Evolutionary conservation across 2,329 filamentous ascomycete species (phyloP).

Genomic region (Aspergillus puulaauensis): DNA sequence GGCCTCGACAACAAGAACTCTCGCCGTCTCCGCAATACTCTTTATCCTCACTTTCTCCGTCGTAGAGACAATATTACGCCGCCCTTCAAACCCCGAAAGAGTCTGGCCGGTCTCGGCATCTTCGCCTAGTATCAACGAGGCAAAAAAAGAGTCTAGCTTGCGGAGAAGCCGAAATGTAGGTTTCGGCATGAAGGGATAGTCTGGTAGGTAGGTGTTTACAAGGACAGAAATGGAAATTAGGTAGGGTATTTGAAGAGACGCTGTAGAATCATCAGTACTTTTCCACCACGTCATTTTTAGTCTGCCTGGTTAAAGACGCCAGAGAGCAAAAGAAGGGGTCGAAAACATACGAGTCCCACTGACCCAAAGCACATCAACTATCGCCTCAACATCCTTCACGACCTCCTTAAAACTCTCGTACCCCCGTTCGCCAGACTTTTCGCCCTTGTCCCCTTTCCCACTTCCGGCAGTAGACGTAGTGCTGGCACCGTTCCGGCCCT

Average conservation of each 20-base stretch:
- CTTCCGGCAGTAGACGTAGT: constrained; percentile 16
- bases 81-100: constrained; percentile 69
- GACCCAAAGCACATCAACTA: constrained; percentile 82
- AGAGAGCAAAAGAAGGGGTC: neutral
- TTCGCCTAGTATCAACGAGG: constrained; percentile 67
- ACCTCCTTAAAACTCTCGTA: constrained; percentile 68
- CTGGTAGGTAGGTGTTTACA: constrained; percentile 68
- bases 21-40: constrained; percentile 74
- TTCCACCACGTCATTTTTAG: neutral
- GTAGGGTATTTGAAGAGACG: constrained; percentile 78
- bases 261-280: constrained; percentile 42
- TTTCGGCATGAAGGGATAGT: constrained; percentile 68
- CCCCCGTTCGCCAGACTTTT: constrained; percentile 36
- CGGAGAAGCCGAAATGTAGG: constrained; percentile 68
- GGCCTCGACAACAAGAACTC: constrained; percentile 68
- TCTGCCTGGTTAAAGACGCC: too few species aligned
- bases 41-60: constrained; percentile 87
- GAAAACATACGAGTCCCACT: constrained; percentile 75
- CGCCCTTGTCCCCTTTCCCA: neutral
- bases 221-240: constrained; percentile 75
- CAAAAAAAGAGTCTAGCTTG: constrained; percentile 83
- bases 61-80: constrained; percentile 58
- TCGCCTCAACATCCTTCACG: constrained; percentile 68
- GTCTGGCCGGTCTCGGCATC: constrained; percentile 65
- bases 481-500: neutral